These are phyloP conservation scores for Adansonia digitata DNA, from an alignment of 345 rosid genomes.

Conservation along the genomic window DNA sequence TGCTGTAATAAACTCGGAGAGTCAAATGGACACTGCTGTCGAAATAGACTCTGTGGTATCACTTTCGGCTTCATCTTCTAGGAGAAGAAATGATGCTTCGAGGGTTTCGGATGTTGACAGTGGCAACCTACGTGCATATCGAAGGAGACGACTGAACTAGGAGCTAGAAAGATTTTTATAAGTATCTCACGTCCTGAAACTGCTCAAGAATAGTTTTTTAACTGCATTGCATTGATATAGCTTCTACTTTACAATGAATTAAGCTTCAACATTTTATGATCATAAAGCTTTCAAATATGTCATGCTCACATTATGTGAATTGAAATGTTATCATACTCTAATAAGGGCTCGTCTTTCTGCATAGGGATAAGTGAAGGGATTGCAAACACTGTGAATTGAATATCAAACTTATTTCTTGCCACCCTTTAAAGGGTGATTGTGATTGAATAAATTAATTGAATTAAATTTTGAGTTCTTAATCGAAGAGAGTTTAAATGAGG, in stretches of 20 bases:
- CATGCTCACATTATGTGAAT: neutral
- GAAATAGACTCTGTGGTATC: conserved; percentile 52
- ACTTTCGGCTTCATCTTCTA: conserved; percentile 57
- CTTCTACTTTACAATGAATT: neutral
- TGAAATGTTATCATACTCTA: neutral
- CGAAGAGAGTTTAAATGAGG: no score
- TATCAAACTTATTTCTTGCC: no score
- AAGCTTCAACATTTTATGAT: neutral
- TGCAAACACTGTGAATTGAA: no score
- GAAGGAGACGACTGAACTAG: conserved; percentile 51
- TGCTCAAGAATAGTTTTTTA: neutral
- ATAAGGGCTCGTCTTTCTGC: no score
- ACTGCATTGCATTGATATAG: neutral
- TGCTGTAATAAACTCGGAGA: conserved; percentile 56
- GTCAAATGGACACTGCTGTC: conserved; percentile 57
- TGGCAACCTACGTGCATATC: conserved; percentile 53
- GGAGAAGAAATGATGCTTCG: conserved; percentile 47
- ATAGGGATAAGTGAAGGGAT: no score
- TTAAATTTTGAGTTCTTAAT: no score
- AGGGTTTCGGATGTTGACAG: conserved; percentile 54
- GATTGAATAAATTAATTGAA: no score
- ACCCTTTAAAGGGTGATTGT: no score
- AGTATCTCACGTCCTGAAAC: neutral
- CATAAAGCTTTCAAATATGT: neutral
- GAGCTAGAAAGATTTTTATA: neutral